phyloP scores from a whole-genome alignment of 345 rosid genomes.

The Melaleuca quinquenervia region DNA sequence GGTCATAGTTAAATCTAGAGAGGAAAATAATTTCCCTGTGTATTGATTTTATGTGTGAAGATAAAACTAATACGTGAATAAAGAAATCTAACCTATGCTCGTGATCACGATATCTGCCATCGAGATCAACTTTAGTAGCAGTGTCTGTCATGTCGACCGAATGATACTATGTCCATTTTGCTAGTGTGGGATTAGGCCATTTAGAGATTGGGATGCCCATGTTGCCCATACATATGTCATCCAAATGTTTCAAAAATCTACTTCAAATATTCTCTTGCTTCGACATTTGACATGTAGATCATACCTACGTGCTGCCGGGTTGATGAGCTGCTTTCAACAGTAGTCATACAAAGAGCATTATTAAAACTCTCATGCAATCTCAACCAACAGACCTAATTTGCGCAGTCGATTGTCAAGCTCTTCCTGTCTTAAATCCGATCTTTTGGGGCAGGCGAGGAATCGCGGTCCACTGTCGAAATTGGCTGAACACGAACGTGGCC shows the following conservation, averaged over 20 bases:
- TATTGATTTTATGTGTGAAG: no score
- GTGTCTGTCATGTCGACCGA: no score
- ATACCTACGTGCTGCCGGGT: neutral
- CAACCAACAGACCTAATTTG: neutral
- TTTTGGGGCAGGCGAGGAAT: conserved; percentile 6
- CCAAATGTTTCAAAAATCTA: neutral
- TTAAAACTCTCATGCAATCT: neutral
- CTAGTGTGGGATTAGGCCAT: neutral
- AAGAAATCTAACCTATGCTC: no score
- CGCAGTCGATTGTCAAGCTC: neutral
- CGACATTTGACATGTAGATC: neutral
- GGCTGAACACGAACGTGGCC: neutral
- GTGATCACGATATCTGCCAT: no score
- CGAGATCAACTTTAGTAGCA: no score
- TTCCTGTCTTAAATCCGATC: neutral
- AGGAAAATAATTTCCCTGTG: no score
- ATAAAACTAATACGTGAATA: no score
- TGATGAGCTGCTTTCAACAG: neutral
- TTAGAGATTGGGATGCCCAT: neutral
- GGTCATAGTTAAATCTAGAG: no score
- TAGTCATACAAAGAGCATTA: neutral
- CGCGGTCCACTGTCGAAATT: conserved; percentile 1
- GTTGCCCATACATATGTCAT: neutral
- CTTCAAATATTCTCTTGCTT: neutral
- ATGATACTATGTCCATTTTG: neutral